Base-by-base conservation (phyloP, 345 rosid species). In the Bruguiera gymnorhiza region DNA sequence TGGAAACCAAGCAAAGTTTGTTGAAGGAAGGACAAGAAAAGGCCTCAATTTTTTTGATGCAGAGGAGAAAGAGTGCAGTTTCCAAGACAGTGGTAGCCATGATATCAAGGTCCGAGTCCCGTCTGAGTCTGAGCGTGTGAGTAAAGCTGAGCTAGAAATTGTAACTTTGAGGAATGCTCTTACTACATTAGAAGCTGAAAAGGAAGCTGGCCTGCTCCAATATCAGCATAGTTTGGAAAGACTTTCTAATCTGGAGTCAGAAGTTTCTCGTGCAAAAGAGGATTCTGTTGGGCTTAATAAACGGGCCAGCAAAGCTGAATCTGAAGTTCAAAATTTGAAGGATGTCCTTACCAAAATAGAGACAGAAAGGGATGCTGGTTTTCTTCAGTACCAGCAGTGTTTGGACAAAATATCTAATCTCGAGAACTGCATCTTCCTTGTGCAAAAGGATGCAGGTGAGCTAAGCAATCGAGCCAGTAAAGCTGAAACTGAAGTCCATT, bases 171-270 rank as follows among this genome's bases (percentile, higher is more conserved):
- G 86, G 84, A 89, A 89, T 59, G 88, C 87, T 60, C 92, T 96
- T 70, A 78, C 91, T 58, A 89, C 83, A 83, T 80, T 95, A 70
- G 96, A 95, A 81, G 90, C 87, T 75, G 98, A 95, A 76, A 95
- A 92, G 78, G 94, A 92, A 76, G 92, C 90, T 73, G 90, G 66
- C 80, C 53, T 85, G 68, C 79, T 80, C 70, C 86, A 89, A 81
- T 92, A 88, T 81, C 91, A 81, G 48, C 86, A 82, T 73, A 85
- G 89, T 75, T 81, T 88, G 79, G 96, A 90, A 72, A 85, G 85
- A 73, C 76, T 92, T 60, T 77, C 92, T 63, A 81, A 80, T 74
- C 71, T 93, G 70, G 97, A 93, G 87, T 76, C 73, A 59, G 89
- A 89, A 82, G 82, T 91, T 66, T 84, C 87, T 70, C 83, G 70